Evolutionary conservation across 176 grass and related monocot species (phyloP), one percentile per base, ranked within the genome.

Genomic region (Rhynchospora tenuis): DNA sequence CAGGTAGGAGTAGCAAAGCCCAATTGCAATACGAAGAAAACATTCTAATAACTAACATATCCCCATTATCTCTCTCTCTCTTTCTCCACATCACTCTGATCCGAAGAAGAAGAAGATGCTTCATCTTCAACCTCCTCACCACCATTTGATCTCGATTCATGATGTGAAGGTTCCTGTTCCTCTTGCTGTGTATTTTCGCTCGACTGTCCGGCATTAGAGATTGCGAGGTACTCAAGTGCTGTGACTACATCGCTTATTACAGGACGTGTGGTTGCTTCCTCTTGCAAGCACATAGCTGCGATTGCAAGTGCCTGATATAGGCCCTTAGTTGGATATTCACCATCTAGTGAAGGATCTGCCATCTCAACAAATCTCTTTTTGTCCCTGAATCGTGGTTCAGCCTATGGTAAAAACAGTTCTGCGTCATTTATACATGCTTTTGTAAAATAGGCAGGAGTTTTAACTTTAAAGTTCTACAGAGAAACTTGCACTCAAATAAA

Each of bases 311-410:
- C 84, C 72, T 86, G 85, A 50, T 86, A 86, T 27, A 86, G 77
- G 7, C 76, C 75, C 72, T 86, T 86, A 16, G 79, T 72, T 22
- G 75, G 77, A 70, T 60, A 86, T 2, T 86, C 59, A 31, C 31
- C 85, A 17, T 73, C 77, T 7, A 86, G 50, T 48, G 19, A 0
- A 10, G 85, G 78, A 82, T 86, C 85, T 55, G 85, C 78, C 85
- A 86, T 86, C 50, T 86, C 85, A n/a, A 86, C 51, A 82, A 86
- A 86, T 52, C 85, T 86, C 52, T 74, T 86, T 70, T 86, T 86
- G 64, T 86, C 78, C 76, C 79, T 86, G 63, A 86, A 86, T 15
- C 78, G 76, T 10, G 85, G 85, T 81, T 86, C 78, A 47, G 85
- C 85, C 85, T 86, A 31, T 42, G 28, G 63, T n/a, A 50, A 24